Base-by-base conservation (phyloP, 441 rosid species). In the Cnidoscolus chayamansa region DNA sequence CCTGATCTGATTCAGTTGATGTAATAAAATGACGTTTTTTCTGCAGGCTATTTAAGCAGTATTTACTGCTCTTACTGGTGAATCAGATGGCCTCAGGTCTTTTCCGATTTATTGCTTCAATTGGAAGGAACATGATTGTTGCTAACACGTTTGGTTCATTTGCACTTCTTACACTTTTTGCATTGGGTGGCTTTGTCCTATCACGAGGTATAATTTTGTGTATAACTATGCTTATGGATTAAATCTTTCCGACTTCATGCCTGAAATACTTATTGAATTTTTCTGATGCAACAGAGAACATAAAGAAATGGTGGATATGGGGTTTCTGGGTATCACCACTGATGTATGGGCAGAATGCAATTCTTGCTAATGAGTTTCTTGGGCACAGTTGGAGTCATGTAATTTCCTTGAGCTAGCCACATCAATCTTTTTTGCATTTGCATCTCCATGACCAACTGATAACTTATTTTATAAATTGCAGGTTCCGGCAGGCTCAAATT, bases 271-370 rank as follows among this genome's bases (percentile, higher is more conserved):
- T 25, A 3, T 0, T 30, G 4, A 57, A 10, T 58, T 20, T 40
- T 20, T 57, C 1, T 58, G 30, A 35, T 30, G 3, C 31, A 30
- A 25, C 83, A 87, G 91, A 87, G 7, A 74, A 81, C 64, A 79
- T 87, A 9, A 87, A 86, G 83, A 81, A 83, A 68, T 91, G 97
- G 96, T 88, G 89, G 96, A 77, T 78, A 68, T 91, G 94, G 97
- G 96, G 85, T 73, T 91, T 79, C 75, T 91, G 92, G 93, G 43
- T 72, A 63, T 91, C 97, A 2, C 97, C 93, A 12, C 40, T 91
- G 65, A 91, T 90, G 96, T 91, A 91, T 35, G 93, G 81, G 37
- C 97, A 90, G 75, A 87, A 86, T 51, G 94, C 94, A 0, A 76
- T 90, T 1, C 72, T 84, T 10, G 88, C 84, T 59, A 92, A 92